Percentiles rank a stretch among this genome's conserved stretches.
phyloP scores from a whole-genome alignment of 371 early-diverging fungal species.

The Basidiobolus meristosporus region DNA sequence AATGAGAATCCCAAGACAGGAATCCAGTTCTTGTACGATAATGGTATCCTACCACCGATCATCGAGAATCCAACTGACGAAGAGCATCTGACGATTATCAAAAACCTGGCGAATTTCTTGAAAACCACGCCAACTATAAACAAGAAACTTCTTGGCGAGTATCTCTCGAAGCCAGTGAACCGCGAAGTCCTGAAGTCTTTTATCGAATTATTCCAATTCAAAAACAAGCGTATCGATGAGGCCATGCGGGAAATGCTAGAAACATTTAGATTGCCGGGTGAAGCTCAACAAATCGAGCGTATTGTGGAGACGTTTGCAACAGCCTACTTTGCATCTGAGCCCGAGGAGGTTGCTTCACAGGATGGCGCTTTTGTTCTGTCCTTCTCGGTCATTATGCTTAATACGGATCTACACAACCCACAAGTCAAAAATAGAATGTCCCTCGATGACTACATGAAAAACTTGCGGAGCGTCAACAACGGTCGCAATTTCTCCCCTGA shows the following conservation, averaged over 20 bases:
- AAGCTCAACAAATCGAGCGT: constrained; percentile 85
- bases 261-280: constrained; percentile 83
- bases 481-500: constrained; percentile 42
- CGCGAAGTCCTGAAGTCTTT: constrained; percentile 55
- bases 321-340: constrained; percentile 43
- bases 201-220: constrained; percentile 68
- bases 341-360: constrained; percentile 34
- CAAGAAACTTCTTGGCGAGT: constrained; percentile 73
- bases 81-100: constrained; percentile 16
- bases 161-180: constrained; percentile 65
- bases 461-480: constrained; percentile 59
- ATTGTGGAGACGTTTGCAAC: constrained; percentile 74
- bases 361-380: constrained; percentile 68
- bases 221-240: constrained; percentile 63
- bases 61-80: constrained; percentile 20
- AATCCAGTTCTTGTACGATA: constrained; percentile 39
- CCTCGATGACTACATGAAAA: constrained; percentile 66
- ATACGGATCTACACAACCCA: constrained; percentile 87
- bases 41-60: constrained; percentile 1
- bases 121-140: constrained; percentile 50
- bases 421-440: constrained; percentile 53
- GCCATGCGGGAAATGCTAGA: constrained; percentile 65
- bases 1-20: constrained; percentile 76
- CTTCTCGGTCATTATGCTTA: constrained; percentile 81
- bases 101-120: constrained; percentile 46